Evolutionary conservation across 2,329 filamentous ascomycete species (phyloP).

Genomic region (Botrytis porri): DNA sequence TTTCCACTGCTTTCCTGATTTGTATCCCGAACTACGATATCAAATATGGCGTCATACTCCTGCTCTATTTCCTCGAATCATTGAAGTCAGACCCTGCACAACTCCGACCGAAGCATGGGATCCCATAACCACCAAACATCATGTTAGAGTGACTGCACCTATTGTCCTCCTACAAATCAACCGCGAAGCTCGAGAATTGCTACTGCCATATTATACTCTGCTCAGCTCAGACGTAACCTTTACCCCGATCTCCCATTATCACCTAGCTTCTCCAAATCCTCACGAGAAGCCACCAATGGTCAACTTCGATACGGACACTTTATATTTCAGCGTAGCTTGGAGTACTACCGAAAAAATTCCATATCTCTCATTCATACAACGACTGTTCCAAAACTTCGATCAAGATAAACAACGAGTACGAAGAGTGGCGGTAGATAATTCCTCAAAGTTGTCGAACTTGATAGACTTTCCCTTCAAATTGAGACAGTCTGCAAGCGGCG

Average conservation of each 20-base stretch:
- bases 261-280: background rate
- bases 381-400: background rate
- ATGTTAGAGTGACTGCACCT: background rate
- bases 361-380: conserved; percentile 3
- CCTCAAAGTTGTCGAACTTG: background rate
- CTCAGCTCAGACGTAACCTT: conserved; percentile 1
- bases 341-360: background rate
- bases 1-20: background rate
- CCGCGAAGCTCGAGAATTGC: background rate
- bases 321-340: conserved; percentile 10
- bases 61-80: conserved; percentile 6
- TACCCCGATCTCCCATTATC: background rate
- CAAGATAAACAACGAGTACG: background rate
- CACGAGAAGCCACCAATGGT: background rate
- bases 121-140: conserved; percentile 8
- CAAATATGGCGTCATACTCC: background rate
- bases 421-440: background rate
- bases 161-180: background rate
- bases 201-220: background rate
- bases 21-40: background rate
- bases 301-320: background rate
- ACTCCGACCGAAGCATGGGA: conserved; percentile 1
- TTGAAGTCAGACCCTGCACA: conserved; percentile 5
- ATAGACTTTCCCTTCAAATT: background rate
- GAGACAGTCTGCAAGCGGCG: background rate